phyloP scores from a whole-genome alignment of 257 asterid species.

The Nicotiana tomentosiformis region DNA sequence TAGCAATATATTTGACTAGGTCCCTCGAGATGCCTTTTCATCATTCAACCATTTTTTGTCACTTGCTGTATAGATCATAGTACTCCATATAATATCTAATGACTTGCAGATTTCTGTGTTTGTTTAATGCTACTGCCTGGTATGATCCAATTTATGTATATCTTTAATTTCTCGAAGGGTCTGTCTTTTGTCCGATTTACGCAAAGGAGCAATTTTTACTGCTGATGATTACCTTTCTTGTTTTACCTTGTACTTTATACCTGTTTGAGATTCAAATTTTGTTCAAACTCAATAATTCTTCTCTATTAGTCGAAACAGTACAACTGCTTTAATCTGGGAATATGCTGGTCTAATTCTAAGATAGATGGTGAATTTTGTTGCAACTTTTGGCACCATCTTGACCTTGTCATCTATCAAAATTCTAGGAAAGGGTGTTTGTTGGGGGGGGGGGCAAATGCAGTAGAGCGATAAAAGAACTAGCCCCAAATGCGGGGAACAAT shows the following conservation, averaged over 20 bases:
- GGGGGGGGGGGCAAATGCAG: not conserved
- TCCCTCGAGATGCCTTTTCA: no score
- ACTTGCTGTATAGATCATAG: no score
- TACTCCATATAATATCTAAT: no score
- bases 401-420: not conserved
- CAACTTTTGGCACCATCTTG: slow-evolving; percentile 15
- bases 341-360: not conserved
- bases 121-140: no score
- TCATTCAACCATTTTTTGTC: no score
- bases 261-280: not conserved
- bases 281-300: not conserved
- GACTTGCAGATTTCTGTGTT: no score
- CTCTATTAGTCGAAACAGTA: slow-evolving; percentile 18
- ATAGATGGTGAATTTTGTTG: slow-evolving; percentile 16
- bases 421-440: not conserved
- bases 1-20: no score
- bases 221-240: no score
- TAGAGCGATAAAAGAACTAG: slow-evolving; percentile 8
- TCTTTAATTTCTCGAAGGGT: no score
- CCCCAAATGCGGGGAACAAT: slow-evolving; percentile 23
- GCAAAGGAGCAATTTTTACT: no score
- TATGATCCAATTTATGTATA: no score
- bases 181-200: no score
- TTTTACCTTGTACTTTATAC: not conserved
- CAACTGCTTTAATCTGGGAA: slow-evolving; percentile 13